phyloP scores from a whole-genome alignment of 1,284 basidiomycete genomes.

The Ganoderma leucocontextum region DNA sequence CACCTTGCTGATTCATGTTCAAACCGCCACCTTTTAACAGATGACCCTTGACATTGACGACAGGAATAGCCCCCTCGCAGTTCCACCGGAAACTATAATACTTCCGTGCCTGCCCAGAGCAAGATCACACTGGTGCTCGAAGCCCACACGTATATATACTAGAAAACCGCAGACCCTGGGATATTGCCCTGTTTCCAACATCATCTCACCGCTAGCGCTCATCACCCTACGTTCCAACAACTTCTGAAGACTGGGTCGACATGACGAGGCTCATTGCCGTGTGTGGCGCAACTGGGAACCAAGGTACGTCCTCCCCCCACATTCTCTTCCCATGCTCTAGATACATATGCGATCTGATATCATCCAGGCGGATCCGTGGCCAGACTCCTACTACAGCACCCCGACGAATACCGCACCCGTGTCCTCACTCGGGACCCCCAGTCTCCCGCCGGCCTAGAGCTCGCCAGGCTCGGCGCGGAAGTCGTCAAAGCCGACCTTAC shows the following conservation, averaged over 20 bases:
- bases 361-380: constrained; percentile 34
- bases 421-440: constrained; percentile 32
- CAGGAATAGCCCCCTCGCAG: not conserved
- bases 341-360: not conserved
- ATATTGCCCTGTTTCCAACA: not conserved
- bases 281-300: constrained; percentile 37
- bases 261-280: constrained; percentile 35
- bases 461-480: constrained; percentile 32
- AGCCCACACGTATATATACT: not conserved
- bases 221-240: not conserved
- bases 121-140: not conserved
- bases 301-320: constrained; percentile 20
- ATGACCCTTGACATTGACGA: not conserved
- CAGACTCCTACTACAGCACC: constrained; percentile 30
- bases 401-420: constrained; percentile 32
- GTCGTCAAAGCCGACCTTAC: constrained; percentile 35
- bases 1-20: not conserved
- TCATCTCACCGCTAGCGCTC: not conserved
- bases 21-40: not conserved
- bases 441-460: constrained; percentile 26
- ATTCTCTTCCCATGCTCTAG: not conserved
- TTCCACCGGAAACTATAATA: not conserved
- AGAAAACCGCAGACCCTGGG: not conserved
- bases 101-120: not conserved
- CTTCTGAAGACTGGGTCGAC: not conserved